Conservation (phyloP, 257 asterid species). For the Jacaranda mimosifolia region DNA sequence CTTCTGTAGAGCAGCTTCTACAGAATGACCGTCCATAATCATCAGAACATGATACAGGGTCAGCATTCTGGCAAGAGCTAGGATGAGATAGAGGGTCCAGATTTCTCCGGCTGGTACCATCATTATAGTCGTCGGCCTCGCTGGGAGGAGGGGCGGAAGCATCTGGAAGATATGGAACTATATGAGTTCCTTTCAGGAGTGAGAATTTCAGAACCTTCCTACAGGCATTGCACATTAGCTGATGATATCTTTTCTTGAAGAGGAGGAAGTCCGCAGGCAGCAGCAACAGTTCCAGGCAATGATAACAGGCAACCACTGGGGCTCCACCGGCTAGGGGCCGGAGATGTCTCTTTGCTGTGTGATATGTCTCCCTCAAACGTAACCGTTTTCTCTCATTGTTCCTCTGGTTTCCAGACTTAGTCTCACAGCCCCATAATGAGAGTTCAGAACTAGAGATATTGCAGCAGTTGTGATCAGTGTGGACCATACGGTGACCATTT, state of each 20-base stretch:
- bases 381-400: slow-evolving; percentile 47
- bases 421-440: slow-evolving; percentile 52
- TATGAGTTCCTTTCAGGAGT: slow-evolving; percentile 49
- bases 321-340: slow-evolving; percentile 86
- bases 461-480: slow-evolving; percentile 34
- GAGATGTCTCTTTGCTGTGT: slow-evolving; percentile 53
- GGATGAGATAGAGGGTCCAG: slow-evolving; percentile 39
- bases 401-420: slow-evolving; percentile 49
- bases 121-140: slow-evolving; percentile 50
- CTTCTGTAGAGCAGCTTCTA: slow-evolving; percentile 63
- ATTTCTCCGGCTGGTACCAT: slow-evolving; percentile 35
- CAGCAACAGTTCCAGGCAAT: slow-evolving; percentile 72
- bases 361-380: slow-evolving; percentile 54
- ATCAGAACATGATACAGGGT: slow-evolving; percentile 65
- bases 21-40: slow-evolving; percentile 62
- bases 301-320: slow-evolving; percentile 72
- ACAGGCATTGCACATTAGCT: slow-evolving; percentile 76
- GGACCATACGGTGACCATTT: slow-evolving; percentile 33
- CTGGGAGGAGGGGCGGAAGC: slow-evolving; percentile 70
- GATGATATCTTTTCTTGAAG: slow-evolving; percentile 64
- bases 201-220: slow-evolving; percentile 65
- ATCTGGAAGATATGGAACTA: slow-evolving; percentile 61
- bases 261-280: slow-evolving; percentile 85
- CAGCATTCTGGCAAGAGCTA: slow-evolving; percentile 42
- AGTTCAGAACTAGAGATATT: slow-evolving; percentile 53